phyloP scores from a whole-genome alignment of 163 green algal genomes.

The Chlorella variabilis region DNA sequence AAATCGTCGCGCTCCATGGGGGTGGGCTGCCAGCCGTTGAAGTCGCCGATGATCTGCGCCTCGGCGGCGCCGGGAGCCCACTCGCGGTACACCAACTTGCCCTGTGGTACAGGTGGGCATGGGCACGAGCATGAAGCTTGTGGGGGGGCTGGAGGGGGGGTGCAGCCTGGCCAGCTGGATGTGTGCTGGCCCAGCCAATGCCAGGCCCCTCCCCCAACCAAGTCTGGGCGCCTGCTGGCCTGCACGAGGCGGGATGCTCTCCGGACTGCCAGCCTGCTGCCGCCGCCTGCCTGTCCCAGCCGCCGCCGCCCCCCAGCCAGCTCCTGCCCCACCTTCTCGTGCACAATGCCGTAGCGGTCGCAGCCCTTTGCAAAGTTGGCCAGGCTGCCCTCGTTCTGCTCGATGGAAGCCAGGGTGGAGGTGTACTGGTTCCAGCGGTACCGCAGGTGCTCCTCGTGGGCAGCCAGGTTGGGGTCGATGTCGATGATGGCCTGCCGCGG shows the following conservation, averaged over 20 bases:
- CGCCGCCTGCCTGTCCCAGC: neutral
- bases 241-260: too few relatives aligned
- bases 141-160: too few relatives aligned
- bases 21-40: constrained; percentile 86
- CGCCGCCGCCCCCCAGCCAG: neutral
- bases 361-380: constrained; percentile 69
- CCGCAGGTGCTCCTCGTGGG: constrained; percentile 67
- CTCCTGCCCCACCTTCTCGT: constrained; percentile 30
- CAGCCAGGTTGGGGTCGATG: constrained; percentile 56
- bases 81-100: constrained; percentile 86
- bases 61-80: constrained; percentile 83
- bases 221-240: too few relatives aligned
- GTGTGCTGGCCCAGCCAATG: too few relatives aligned
- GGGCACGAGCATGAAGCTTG: too few relatives aligned
- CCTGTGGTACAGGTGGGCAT: constrained; percentile 1
- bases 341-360: constrained; percentile 83
- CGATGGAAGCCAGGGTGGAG: constrained; percentile 58
- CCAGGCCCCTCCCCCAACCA: too few relatives aligned
- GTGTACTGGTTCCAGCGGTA: constrained; percentile 73
- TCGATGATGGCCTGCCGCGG: constrained; percentile 50
- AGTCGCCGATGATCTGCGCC: constrained; percentile 73
- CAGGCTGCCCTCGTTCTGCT: constrained; percentile 65
- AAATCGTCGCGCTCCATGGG: constrained; percentile 80
- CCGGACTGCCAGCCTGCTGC: too few relatives aligned
- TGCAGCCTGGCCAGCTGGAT: too few relatives aligned